These are phyloP conservation scores for Chalciporus piperatus DNA, from an alignment of 768 basidiomycete genomes.

Conservation along the genomic window DNA sequence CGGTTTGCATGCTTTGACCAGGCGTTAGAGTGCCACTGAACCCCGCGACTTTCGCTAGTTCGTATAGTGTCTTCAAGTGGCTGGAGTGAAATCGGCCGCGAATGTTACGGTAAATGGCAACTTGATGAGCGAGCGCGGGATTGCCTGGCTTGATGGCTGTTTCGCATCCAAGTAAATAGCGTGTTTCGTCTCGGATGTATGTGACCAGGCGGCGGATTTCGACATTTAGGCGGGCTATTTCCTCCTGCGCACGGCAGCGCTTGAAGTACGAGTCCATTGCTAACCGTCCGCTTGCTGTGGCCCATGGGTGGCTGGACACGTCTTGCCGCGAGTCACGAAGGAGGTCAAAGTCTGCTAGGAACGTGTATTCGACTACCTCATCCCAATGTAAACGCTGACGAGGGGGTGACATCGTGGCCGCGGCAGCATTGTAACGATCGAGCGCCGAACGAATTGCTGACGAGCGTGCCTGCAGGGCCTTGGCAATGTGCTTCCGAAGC, in stretches of 20 bases:
- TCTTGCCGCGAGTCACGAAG: conserved; percentile 13
- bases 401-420: neutral
- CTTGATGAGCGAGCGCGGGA: no score
- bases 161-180: no score
- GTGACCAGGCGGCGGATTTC: no score
- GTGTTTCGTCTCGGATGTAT: no score
- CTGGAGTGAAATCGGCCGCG: no score
- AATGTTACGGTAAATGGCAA: no score
- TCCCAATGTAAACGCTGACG: conserved; percentile 15
- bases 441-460: conserved; percentile 16
- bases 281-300: conserved; percentile 5
- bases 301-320: conserved; percentile 17
- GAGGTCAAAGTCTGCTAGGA: conserved; percentile 12
- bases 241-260: neutral
- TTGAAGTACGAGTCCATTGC: neutral
- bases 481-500: conserved; percentile 5
- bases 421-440: neutral
- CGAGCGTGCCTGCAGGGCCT: neutral
- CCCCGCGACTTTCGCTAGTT: no score
- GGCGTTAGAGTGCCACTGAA: no score
- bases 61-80: no score
- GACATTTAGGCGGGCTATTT: no score
- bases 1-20: no score
- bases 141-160: no score
- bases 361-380: conserved; percentile 18